Evolutionary conservation across 805 yeast genomes (phyloP).

Genomic region (Cyberlindnera veronae): DNA sequence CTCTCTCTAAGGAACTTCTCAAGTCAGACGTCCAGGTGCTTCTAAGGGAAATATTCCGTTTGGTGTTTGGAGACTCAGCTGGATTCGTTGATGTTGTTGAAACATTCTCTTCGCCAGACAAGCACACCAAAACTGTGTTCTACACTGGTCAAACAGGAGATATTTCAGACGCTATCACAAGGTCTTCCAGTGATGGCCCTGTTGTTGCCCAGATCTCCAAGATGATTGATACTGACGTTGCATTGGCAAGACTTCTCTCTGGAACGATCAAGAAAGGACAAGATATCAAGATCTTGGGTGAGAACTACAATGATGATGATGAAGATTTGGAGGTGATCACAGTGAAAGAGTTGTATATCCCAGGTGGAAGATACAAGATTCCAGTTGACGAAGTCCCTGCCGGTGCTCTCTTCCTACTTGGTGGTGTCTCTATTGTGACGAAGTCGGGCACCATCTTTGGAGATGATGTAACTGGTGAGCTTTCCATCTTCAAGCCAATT

Average conservation of each 20-base stretch:
- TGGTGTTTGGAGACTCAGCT: slow-evolving; percentile 48
- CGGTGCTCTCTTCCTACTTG: slow-evolving; percentile 67
- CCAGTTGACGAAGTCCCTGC: slow-evolving; percentile 49
- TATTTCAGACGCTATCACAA: slow-evolving; percentile 18
- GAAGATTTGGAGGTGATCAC: slow-evolving; percentile 45
- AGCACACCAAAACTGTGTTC: slow-evolving; percentile 25
- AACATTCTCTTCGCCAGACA: slow-evolving; percentile 36
- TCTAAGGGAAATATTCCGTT: slow-evolving; percentile 48
- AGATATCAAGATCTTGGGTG: slow-evolving; percentile 54
- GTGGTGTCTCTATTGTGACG: slow-evolving; percentile 58
- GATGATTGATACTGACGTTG: slow-evolving; percentile 51
- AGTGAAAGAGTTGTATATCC: slow-evolving; percentile 37
- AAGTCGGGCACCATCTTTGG: slow-evolving; percentile 60
- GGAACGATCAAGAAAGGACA: slow-evolving; percentile 54
- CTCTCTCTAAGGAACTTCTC: slow-evolving; percentile 36
- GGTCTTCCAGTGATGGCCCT: slow-evolving; percentile 39
- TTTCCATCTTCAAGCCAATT: slow-evolving; percentile 37
- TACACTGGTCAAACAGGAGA: slow-evolving; percentile 31
- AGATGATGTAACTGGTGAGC: slow-evolving; percentile 14
- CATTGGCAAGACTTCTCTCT: slow-evolving; percentile 57
- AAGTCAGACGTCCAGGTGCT: slow-evolving; percentile 58
- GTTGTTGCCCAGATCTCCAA: slow-evolving; percentile 55
- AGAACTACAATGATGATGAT: slow-evolving; percentile 41
- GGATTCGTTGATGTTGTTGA: slow-evolving; percentile 54
- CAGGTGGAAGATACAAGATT: slow-evolving; percentile 69